Conservation (phyloP, 179 eudicot species). For the Carnegiea gigantea region DNA sequence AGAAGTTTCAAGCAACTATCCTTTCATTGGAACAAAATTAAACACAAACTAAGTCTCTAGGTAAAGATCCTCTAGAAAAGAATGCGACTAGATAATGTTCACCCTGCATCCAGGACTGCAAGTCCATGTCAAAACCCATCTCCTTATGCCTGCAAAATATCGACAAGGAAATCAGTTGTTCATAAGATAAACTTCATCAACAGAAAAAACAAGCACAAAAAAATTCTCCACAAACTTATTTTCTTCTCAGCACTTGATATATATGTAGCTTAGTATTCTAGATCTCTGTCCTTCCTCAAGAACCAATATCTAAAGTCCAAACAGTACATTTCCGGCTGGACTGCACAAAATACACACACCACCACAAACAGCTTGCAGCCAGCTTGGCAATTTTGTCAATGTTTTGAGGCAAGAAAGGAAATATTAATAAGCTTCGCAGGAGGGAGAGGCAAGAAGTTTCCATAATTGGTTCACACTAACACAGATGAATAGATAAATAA, state of each 20-base stretch:
- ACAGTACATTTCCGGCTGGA: not conserved
- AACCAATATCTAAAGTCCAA: too few relatives aligned
- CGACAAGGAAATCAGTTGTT: not conserved
- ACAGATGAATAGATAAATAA: not conserved
- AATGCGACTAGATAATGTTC: slow-evolving; percentile 49
- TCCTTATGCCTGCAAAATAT: slow-evolving; percentile 58
- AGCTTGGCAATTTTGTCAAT: not conserved
- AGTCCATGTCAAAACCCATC: slow-evolving; percentile 31
- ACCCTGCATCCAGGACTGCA: slow-evolving; percentile 59
- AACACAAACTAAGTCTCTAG: slow-evolving; percentile 27
- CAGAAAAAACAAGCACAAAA: not conserved
- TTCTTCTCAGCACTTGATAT: not conserved
- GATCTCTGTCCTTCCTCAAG: too few relatives aligned
- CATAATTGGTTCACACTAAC: not conserved
- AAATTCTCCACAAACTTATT: not conserved
- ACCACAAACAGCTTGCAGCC: not conserved
- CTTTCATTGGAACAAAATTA: slow-evolving; percentile 29
- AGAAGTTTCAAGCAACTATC: slow-evolving; percentile 32
- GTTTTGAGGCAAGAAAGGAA: not conserved
- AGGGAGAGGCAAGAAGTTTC: not conserved
- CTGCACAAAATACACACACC: not conserved
- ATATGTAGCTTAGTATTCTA: not conserved
- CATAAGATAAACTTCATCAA: not conserved
- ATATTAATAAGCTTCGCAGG: not conserved
- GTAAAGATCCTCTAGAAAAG: slow-evolving; percentile 20